A percentile compares a stretch with the other conserved stretches of the same genome.
These are phyloP conservation scores for Mortierella sp. DNA, from an alignment of 371 early-diverging fungal species.

Conservation along the genomic window DNA sequence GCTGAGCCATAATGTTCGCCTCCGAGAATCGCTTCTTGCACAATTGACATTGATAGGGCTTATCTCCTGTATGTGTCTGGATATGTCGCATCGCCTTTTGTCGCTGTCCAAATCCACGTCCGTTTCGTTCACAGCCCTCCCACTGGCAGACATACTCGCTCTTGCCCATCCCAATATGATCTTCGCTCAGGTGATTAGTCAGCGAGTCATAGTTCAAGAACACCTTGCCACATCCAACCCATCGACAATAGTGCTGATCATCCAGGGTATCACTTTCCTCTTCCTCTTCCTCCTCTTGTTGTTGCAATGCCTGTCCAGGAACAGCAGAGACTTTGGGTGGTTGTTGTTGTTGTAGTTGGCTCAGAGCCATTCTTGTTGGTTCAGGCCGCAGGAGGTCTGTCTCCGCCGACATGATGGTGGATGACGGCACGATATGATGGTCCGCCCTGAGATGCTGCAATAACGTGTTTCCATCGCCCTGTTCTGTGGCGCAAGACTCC, in stretches of 20 bases:
- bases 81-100: conserved; percentile 90
- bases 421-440: conserved; percentile 38
- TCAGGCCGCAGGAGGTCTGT: conserved; percentile 18
- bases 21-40: conserved; percentile 89
- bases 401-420: conserved; percentile 1
- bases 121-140: conserved; percentile 76
- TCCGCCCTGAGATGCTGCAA: conserved; percentile 72
- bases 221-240: conserved; percentile 63
- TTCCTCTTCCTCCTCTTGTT: neutral
- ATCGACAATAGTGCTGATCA: conserved; percentile 61
- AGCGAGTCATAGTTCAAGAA: conserved; percentile 75
- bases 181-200: conserved; percentile 77
- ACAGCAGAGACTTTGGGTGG: neutral
- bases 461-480: conserved; percentile 67
- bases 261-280: neutral
- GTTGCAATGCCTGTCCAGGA: neutral
- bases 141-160: conserved; percentile 85
- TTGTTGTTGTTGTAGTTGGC: neutral
- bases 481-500: conserved; percentile 74
- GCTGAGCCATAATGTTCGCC: conserved; percentile 82
- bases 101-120: conserved; percentile 76
- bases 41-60: conserved; percentile 82
- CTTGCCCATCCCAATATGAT: conserved; percentile 78
- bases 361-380: conserved; percentile 3
- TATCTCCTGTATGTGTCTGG: conserved; percentile 87